phyloP scores from a whole-genome alignment of 2,329 filamentous ascomycete species.

The Elsinoe fawcettii region DNA sequence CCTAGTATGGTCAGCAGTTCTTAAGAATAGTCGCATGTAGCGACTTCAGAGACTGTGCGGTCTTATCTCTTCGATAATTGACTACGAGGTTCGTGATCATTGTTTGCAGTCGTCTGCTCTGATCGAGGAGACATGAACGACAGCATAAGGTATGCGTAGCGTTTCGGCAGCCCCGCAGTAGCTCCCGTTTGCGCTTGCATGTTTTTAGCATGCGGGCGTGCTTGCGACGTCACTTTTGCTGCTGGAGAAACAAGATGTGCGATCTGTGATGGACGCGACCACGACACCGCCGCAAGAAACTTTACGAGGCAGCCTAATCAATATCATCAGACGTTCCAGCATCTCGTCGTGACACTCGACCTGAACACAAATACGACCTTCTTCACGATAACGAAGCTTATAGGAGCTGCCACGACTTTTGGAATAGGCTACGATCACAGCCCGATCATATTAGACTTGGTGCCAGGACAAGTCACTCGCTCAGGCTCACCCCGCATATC shows the following conservation, averaged over 20 bases:
- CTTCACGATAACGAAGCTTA: not conserved
- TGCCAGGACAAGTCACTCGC: not conserved
- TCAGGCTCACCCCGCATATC: not conserved
- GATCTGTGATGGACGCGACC: slow-evolving; percentile 9
- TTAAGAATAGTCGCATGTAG: no score
- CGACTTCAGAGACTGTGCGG: no score
- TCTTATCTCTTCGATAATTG: no score
- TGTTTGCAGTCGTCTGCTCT: no score
- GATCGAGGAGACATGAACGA: not conserved
- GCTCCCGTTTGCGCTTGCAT: slow-evolving; percentile 12
- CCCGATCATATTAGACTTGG: not conserved
- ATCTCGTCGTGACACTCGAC: not conserved
- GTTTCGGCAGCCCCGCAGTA: not conserved
- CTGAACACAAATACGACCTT: not conserved
- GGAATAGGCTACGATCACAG: not conserved
- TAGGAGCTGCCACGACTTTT: not conserved
- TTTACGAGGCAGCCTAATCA: not conserved
- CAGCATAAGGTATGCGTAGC: not conserved
- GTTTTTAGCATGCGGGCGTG: slow-evolving; percentile 3
- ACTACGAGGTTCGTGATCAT: no score
- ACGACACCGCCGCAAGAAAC: slow-evolving; percentile 1
- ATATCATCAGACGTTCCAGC: not conserved
- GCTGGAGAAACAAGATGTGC: slow-evolving; percentile 10
- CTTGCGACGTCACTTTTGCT: slow-evolving; percentile 1
- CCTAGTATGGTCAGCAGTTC: no score